Percentiles rank a stretch among this genome's conserved stretches.
phyloP scores from a whole-genome alignment of 805 yeast species.

The Kuraishia hungarica region DNA sequence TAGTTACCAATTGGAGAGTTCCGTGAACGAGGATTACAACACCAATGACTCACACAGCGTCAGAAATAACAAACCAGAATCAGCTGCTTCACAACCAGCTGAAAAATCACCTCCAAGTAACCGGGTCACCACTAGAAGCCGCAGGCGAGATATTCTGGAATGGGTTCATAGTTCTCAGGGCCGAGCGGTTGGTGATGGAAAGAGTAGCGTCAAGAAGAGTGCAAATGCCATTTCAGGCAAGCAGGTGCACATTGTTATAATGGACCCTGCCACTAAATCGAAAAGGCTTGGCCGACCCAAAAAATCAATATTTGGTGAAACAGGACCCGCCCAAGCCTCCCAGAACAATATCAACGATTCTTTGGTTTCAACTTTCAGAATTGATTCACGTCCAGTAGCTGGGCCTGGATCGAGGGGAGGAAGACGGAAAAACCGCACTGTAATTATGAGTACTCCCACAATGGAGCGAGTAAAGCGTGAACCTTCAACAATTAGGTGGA shows the following conservation, averaged over 20 bases:
- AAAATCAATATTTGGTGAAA: neutral
- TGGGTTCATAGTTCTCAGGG: neutral
- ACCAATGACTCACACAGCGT: neutral
- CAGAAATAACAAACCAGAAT: neutral
- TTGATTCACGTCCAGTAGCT: slow-evolving; percentile 4
- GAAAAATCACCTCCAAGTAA: neutral
- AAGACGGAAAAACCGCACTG: slow-evolving; percentile 63
- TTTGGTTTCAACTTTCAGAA: slow-evolving; percentile 8
- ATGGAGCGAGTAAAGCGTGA: slow-evolving; percentile 32
- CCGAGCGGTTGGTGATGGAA: neutral
- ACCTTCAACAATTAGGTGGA: neutral
- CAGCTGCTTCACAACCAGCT: neutral
- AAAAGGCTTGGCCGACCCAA: slow-evolving; percentile 6
- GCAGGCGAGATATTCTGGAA: neutral
- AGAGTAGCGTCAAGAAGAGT: neutral
- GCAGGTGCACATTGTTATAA: slow-evolving; percentile 8
- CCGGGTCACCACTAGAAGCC: neutral
- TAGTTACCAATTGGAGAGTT: neutral
- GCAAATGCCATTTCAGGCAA: neutral
- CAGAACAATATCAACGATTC: slow-evolving; percentile 9
- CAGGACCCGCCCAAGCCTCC: slow-evolving; percentile 3
- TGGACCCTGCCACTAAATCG: slow-evolving; percentile 11
- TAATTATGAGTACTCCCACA: slow-evolving; percentile 52
- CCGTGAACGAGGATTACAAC: neutral
- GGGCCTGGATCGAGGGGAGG: slow-evolving; percentile 3